These are phyloP conservation scores for Curvularia lunata DNA, from an alignment of 2,329 filamentous ascomycete species.

Conservation along the genomic window DNA sequence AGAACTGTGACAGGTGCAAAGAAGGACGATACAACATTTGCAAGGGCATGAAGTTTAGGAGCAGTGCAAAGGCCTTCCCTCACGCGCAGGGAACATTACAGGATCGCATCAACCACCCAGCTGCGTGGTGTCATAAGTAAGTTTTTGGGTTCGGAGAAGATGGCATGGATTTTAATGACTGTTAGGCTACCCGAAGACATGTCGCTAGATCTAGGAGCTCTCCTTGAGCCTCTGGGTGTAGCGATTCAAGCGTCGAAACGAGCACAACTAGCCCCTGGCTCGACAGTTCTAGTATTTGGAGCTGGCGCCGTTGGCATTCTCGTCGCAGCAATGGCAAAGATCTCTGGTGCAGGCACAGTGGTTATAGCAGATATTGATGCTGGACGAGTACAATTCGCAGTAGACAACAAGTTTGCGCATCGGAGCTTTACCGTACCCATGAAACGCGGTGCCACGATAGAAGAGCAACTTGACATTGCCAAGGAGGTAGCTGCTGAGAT, in stretches of 20 bases:
- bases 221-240: conserved; percentile 67
- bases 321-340: conserved; percentile 63
- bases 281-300: conserved; percentile 64
- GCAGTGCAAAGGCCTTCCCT: conserved; percentile 65
- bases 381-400: conserved; percentile 62
- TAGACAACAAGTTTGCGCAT: conserved; percentile 58
- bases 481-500: conserved; percentile 57
- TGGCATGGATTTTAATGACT: conserved; percentile 8
- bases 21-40: conserved; percentile 68
- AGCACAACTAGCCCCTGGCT: conserved; percentile 55
- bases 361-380: conserved; percentile 67
- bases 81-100: conserved; percentile 70
- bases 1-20: conserved; percentile 62
- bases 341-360: conserved; percentile 61
- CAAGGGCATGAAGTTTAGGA: conserved; percentile 63
- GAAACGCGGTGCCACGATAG: conserved; percentile 56
- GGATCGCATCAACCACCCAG: conserved; percentile 67
- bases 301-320: conserved; percentile 67
- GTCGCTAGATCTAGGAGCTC: conserved; percentile 62
- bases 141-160: conserved; percentile 3
- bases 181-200: conserved; percentile 58
- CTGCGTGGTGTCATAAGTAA: conserved; percentile 63
- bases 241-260: conserved; percentile 65
- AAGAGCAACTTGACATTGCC: conserved; percentile 60
- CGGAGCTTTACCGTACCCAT: conserved; percentile 54